A percentile compares a stretch with the other conserved stretches of the same genome.
Evolutionary conservation across 306 rosid species (phyloP).

Genomic region (Gynostemma pentaphyllum): DNA sequence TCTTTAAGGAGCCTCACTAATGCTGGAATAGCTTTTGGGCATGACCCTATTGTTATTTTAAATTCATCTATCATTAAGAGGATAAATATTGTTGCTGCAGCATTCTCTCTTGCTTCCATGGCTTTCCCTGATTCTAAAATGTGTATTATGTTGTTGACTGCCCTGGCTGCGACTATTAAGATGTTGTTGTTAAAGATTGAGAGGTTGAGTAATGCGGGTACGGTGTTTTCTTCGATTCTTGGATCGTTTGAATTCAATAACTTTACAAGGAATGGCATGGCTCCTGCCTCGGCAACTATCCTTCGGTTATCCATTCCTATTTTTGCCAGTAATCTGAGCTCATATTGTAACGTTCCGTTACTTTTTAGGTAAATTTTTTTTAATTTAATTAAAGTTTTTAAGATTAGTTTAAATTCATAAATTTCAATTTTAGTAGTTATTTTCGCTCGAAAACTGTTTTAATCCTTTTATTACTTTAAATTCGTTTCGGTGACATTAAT

Average conservation of each 20-base stretch:
- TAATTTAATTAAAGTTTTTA: too few species aligned
- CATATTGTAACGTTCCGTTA: too few species aligned
- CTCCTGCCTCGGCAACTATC: conserved; percentile 84
- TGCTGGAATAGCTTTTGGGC: conserved; percentile 56
- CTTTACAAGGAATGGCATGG: conserved; percentile 71
- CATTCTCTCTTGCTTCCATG: conserved; percentile 87
- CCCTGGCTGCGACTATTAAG: conserved; percentile 76
- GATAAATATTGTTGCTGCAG: conserved; percentile 75
- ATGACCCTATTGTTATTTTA: conserved; percentile 54
- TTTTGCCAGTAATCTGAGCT: conserved; percentile 73
- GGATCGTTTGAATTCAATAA: conserved; percentile 57
- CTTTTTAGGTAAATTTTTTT: too few species aligned
- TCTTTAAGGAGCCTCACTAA: conserved; percentile 68
- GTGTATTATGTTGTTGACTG: conserved; percentile 53
- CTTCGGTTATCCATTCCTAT: conserved; percentile 65
- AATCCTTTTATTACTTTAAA: too few species aligned
- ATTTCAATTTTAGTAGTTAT: too few species aligned
- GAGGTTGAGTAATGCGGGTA: conserved; percentile 78
- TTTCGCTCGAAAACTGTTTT: too few species aligned
- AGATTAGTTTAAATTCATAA: too few species aligned
- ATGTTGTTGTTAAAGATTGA: conserved; percentile 73
- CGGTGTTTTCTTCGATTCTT: conserved; percentile 74
- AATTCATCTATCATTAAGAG: conserved; percentile 65
- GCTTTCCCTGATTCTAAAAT: conserved; percentile 68
- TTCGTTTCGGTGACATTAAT: too few species aligned